A percentile compares a stretch with the other conserved stretches of the same genome.
Evolutionary conservation across 306 rosid species (phyloP).

Genomic region (Alnus rubra): DNA sequence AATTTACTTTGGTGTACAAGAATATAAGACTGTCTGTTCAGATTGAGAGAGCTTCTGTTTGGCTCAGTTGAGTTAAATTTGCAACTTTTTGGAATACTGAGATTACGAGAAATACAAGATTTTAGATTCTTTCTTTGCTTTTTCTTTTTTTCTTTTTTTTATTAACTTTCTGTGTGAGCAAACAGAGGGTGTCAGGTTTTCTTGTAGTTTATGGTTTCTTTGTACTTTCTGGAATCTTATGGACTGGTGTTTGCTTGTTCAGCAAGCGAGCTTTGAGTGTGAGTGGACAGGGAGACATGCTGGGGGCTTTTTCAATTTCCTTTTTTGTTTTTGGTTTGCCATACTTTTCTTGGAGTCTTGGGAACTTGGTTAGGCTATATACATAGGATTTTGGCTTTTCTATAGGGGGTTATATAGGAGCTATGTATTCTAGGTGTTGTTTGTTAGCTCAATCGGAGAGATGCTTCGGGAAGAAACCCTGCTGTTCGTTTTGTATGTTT

Average conservation of each 20-base stretch:
- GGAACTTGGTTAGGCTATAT: slow-evolving; percentile 34
- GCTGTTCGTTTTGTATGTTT: slow-evolving; percentile 59
- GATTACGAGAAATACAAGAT: slow-evolving; percentile 30
- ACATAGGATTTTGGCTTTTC: slow-evolving; percentile 30
- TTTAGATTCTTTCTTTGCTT: neutral
- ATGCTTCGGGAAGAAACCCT: slow-evolving; percentile 58
- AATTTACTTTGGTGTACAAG: neutral
- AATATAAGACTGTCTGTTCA: slow-evolving; percentile 4
- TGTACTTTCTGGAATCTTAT: slow-evolving; percentile 36
- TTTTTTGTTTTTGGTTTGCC: slow-evolving; percentile 28
- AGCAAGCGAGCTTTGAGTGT: slow-evolving; percentile 56
- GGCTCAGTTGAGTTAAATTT: slow-evolving; percentile 6
- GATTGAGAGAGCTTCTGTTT: neutral
- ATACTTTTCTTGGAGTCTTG: slow-evolving; percentile 52
- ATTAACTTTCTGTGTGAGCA: slow-evolving; percentile 40
- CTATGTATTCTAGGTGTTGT: slow-evolving; percentile 66
- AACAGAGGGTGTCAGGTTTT: slow-evolving; percentile 27
- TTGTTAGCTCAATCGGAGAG: slow-evolving; percentile 51
- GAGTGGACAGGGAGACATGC: slow-evolving; percentile 30
- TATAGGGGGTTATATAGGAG: slow-evolving; percentile 32
- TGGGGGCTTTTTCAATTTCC: neutral
- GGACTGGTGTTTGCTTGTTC: slow-evolving; percentile 60
- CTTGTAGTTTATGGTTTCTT: slow-evolving; percentile 29
- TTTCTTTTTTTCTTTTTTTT: slow-evolving; percentile 15
- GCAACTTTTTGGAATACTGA: slow-evolving; percentile 29